Conservation (phyloP, 2,329 filamentous ascomycete species). For the Colletotrichum musae region DNA sequence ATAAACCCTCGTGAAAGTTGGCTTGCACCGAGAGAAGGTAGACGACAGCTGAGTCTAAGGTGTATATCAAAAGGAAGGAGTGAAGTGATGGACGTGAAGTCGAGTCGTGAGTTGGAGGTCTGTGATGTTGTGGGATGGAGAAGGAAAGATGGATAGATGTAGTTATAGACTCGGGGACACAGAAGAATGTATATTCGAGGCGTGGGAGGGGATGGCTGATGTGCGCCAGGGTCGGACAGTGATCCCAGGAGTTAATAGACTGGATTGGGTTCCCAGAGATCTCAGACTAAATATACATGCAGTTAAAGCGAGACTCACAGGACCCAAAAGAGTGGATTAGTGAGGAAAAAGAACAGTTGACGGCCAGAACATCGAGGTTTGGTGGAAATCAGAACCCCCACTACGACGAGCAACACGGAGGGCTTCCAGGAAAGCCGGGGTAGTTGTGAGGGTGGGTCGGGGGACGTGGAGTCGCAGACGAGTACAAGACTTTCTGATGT, state of each 20-base stretch:
- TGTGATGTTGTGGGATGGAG: slow-evolving; percentile 42
- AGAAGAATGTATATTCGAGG: slow-evolving; percentile 27
- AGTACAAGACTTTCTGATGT: slow-evolving; percentile 23
- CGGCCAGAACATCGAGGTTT: slow-evolving; percentile 31
- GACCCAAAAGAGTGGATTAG: slow-evolving; percentile 32
- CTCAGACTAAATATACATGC: slow-evolving; percentile 41
- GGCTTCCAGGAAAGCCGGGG: slow-evolving; percentile 39
- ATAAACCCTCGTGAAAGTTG: slow-evolving; percentile 16
- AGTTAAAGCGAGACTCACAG: slow-evolving; percentile 33
- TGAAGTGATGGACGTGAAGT: slow-evolving; percentile 11
- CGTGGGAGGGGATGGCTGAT: slow-evolving; percentile 22
- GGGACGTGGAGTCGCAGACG: slow-evolving; percentile 13
- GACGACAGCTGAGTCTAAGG: slow-evolving; percentile 1
- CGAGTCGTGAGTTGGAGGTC: slow-evolving; percentile 43
- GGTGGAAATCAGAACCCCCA: slow-evolving; percentile 38
- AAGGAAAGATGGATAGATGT: slow-evolving; percentile 31
- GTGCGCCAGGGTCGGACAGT: slow-evolving; percentile 29
- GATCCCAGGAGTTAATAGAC: slow-evolving; percentile 27
- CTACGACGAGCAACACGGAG: slow-evolving; percentile 27
- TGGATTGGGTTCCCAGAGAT: slow-evolving; percentile 36
- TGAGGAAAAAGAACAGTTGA: slow-evolving; percentile 31
- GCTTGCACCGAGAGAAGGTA: slow-evolving; percentile 25
- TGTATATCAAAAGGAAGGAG: slow-evolving; percentile 30
- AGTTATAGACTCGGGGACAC: slow-evolving; percentile 28
- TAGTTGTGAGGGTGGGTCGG: slow-evolving; percentile 26